Evolutionary conservation across 179 eudicot genomes (phyloP), one percentile per base, ranked within the genome.

Genomic region (Kewa caespitosa): DNA sequence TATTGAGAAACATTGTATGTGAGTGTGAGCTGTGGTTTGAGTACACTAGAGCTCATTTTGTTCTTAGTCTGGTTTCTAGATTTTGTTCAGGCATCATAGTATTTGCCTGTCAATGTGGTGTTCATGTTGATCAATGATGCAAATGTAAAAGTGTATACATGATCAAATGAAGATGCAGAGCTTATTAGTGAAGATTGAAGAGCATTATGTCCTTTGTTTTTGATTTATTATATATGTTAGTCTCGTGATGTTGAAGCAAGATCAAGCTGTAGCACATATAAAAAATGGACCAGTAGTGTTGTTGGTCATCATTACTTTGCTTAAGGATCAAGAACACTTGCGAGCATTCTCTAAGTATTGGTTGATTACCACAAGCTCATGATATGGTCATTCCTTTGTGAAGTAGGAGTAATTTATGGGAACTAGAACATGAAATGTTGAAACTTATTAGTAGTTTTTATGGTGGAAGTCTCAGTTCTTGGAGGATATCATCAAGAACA

Each of bases 1-100:
- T 70, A 73, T 78, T 73, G 78, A 69, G 74, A 77, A 48, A 68
- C 70, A 64, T 23, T 71, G 70, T 77, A 81, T 69, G 82, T 79
- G 84, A 73, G 76, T 73, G 80, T 78, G 76, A 82, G 72, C 65
- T 83, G 72, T 61, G 69, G 60, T 69, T 48, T 70, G 61, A 67
- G 23, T 78, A 46, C 72, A 36, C 27, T 48, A 36, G 38, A 33
- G 38, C 27, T 67, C 60, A 57, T 68, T 50, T 63, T 43, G 38
- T 74, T 68, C 61, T 54, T 67, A 11, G 22, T 65, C 59, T 6
- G 25, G 37, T 18, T 75, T 9, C 10, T 12, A 18, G 28, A n/a
- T n/a, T n/a, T n/a, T n/a, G n/a, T n/a, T n/a, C n/a, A n/a, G n/a
- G n/a, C n/a, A n/a, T n/a, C n/a, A n/a, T n/a, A n/a, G n/a, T n/a